phyloP scores from a whole-genome alignment of 768 basidiomycete species.

The Rhizopogon vulgaris region DNA sequence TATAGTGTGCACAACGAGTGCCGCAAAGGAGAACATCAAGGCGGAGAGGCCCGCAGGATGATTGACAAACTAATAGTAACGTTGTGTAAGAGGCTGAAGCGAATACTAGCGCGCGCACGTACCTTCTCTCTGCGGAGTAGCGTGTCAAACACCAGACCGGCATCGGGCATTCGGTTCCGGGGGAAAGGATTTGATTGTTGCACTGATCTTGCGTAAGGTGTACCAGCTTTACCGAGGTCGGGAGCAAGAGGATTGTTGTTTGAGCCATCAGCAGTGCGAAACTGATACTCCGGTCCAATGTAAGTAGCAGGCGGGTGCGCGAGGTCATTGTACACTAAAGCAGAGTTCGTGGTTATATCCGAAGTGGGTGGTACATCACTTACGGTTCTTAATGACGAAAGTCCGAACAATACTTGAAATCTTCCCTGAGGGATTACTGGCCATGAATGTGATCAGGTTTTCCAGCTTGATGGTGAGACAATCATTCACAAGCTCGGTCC shows the following conservation, averaged over 20 bases:
- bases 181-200: conserved; percentile 64
- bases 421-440: conserved; percentile 47
- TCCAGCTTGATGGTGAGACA: conserved; percentile 67
- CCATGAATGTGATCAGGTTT: conserved; percentile 57
- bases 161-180: conserved; percentile 64
- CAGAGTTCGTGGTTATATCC: neutral
- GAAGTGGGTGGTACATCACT: conserved; percentile 16
- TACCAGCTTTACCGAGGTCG: conserved; percentile 70
- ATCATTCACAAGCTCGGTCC: no score
- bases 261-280: conserved; percentile 72
- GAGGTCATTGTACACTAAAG: conserved; percentile 74
- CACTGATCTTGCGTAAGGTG: conserved; percentile 79
- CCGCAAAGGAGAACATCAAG: conserved; percentile 77
- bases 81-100: conserved; percentile 1
- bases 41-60: conserved; percentile 79
- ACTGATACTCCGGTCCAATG: conserved; percentile 56
- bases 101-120: neutral
- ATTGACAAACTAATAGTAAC: conserved; percentile 47
- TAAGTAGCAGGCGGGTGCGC: conserved; percentile 71
- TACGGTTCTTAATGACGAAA: conserved; percentile 48
- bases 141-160: conserved; percentile 76
- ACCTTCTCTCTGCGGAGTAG: conserved; percentile 70
- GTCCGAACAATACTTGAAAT: conserved; percentile 33
- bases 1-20: conserved; percentile 79
- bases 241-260: conserved; percentile 68